phyloP scores from a whole-genome alignment of 305 asterid species.

The Ruellia speciosa region DNA sequence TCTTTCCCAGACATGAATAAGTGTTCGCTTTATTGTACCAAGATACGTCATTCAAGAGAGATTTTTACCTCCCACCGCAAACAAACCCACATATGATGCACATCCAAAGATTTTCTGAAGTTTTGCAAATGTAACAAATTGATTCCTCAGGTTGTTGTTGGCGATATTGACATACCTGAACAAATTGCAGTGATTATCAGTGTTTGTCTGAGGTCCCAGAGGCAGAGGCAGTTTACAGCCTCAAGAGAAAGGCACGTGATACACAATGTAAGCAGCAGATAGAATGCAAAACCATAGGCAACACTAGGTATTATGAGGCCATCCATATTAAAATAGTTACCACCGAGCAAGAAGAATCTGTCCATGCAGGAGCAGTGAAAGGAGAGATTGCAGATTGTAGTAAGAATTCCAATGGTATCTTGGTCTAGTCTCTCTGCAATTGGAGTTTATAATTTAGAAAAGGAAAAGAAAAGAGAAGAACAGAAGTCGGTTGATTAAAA shows the following conservation, averaged over 20 bases:
- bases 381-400: constrained; percentile 93
- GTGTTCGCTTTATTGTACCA: constrained; percentile 16
- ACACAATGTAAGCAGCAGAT: constrained; percentile 3
- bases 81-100: constrained; percentile 87
- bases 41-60: constrained; percentile 11
- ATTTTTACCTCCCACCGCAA: constrained; percentile 77
- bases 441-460: constrained; percentile 8
- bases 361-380: constrained; percentile 99
- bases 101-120: constrained; percentile 95
- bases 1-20: constrained; percentile 8
- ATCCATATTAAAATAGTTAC: constrained; percentile 26
- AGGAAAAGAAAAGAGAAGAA: constrained; percentile 15
- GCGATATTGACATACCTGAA: constrained; percentile 91
- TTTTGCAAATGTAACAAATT: constrained; percentile 66
- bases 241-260: constrained; percentile 6
- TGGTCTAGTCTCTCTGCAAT: constrained; percentile 84
- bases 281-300: constrained; percentile 12
- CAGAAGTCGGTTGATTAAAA: constrained; percentile 18
- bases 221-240: constrained; percentile 11
- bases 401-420: constrained; percentile 80
- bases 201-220: constrained; percentile 11
- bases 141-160: constrained; percentile 97
- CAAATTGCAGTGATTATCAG: constrained; percentile 18
- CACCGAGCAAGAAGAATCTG: constrained; percentile 98
- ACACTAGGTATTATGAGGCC: constrained; percentile 11